These are phyloP conservation scores for Medicago arabica DNA, from an alignment of 306 rosid genomes.

Conservation along the genomic window DNA sequence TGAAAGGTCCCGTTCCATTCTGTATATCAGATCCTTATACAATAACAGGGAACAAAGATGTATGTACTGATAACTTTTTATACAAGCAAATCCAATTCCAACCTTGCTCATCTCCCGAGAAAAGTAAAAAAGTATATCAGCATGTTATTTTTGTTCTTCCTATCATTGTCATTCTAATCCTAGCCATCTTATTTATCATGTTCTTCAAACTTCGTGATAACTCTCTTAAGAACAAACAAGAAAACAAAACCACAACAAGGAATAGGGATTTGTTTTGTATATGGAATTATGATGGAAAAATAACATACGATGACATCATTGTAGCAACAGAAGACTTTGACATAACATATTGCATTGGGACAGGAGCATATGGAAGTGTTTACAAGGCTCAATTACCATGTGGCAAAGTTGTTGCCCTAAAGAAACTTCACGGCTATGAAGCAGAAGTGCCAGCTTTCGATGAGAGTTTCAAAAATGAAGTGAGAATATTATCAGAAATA, in stretches of 20 bases:
- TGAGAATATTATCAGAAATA: no score
- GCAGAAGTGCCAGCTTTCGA: no score
- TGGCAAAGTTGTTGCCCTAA: constrained; percentile 21
- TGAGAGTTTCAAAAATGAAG: no score
- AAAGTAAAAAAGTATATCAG: not conserved
- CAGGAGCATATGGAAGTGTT: constrained; percentile 38
- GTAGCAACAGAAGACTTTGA: constrained; percentile 18
- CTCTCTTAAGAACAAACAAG: not conserved
- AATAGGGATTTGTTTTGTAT: not conserved
- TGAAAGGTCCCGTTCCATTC: not conserved
- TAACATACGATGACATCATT: constrained; percentile 26
- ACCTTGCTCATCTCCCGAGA: no score
- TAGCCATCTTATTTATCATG: no score
- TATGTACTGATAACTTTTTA: not conserved
- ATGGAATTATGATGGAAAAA: constrained; percentile 26
- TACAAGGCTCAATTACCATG: constrained; percentile 22
- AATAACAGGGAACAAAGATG: no score
- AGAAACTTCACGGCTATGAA: no score
- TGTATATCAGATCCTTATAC: not conserved
- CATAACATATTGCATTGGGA: constrained; percentile 30
- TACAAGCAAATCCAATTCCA: not conserved
- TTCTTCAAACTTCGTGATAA: no score
- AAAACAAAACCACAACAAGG: not conserved
- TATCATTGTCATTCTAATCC: no score
- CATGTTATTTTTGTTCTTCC: no score